phyloP scores from a whole-genome alignment of 169 alveolate genomes.

The Cryptosporidium andersoni region DNA sequence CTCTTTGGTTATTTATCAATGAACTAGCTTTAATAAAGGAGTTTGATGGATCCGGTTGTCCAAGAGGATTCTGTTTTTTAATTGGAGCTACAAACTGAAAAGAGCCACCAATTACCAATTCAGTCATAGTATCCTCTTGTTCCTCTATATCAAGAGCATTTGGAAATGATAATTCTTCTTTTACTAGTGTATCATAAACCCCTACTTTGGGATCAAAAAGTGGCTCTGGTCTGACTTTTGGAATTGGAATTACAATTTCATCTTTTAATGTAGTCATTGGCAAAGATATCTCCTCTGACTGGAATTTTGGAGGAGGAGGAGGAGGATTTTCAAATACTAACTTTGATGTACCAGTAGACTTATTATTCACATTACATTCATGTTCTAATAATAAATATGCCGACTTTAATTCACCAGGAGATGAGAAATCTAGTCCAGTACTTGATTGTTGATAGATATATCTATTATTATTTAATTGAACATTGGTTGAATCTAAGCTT shows the following conservation, averaged over 20 bases:
- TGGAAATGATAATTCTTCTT: constrained; percentile 34
- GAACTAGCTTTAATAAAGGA: too few relatives aligned
- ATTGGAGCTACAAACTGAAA: too few relatives aligned
- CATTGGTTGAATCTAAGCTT: too few relatives aligned
- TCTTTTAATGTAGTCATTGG: background rate
- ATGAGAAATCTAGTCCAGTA: too few relatives aligned
- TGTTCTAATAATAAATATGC: constrained; percentile 20
- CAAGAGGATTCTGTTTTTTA: too few relatives aligned
- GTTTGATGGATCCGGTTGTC: too few relatives aligned
- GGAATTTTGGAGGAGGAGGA: constrained; percentile 15
- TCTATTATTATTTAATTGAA: too few relatives aligned
- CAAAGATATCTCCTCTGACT: background rate
- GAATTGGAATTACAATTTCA: constrained; percentile 21
- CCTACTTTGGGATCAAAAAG: constrained; percentile 1
- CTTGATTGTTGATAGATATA: too few relatives aligned
- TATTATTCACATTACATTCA: background rate
- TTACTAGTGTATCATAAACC: constrained; percentile 5
- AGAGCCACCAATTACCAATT: too few relatives aligned
- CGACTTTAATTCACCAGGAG: background rate
- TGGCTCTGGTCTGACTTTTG: constrained; percentile 47
- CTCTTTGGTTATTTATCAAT: too few relatives aligned
- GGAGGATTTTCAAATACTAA: constrained; percentile 7
- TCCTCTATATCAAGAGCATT: constrained; percentile 6
- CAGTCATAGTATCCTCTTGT: background rate
- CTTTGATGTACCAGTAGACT: background rate